Evolutionary conservation across 2,329 filamentous ascomycete species (phyloP).

Genomic region (Colletotrichum sp.): DNA sequence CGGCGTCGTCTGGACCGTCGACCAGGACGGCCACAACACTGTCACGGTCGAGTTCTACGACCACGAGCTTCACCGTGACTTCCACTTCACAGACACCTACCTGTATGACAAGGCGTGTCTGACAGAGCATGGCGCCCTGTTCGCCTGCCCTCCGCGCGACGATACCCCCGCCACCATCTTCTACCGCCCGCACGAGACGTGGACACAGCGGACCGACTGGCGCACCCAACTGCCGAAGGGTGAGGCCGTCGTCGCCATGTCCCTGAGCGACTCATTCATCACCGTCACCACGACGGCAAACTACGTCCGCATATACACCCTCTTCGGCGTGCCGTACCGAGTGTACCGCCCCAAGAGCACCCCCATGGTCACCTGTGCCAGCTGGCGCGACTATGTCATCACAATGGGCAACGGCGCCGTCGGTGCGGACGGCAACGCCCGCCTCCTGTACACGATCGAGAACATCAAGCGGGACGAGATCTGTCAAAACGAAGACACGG

Average conservation of each 20-base stretch:
- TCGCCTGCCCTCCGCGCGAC: constrained; percentile 72
- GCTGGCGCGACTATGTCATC: constrained; percentile 95
- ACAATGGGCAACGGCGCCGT: constrained; percentile 93
- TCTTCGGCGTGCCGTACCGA: constrained; percentile 88
- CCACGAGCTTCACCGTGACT: constrained; percentile 87
- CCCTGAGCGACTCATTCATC: constrained; percentile 88
- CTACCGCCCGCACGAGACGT: constrained; percentile 95
- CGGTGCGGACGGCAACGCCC: constrained; percentile 76
- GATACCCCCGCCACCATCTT: constrained; percentile 80
- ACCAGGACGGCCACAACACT: constrained; percentile 91
- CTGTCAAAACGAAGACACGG: constrained; percentile 92
- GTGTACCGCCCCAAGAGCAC: constrained; percentile 91
- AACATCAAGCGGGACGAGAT: constrained; percentile 93
- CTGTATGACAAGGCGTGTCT: constrained; percentile 96
- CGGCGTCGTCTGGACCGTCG: constrained; percentile 95
- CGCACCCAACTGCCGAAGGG: constrained; percentile 83
- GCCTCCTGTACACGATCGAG: constrained; percentile 88
- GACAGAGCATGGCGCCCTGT: constrained; percentile 82
- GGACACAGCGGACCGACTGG: constrained; percentile 92
- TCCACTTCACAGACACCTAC: constrained; percentile 97
- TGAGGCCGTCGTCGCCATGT: constrained; percentile 88
- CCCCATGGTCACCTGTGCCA: constrained; percentile 90
- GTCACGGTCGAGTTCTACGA: constrained; percentile 98
- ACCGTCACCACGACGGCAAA: constrained; percentile 86
- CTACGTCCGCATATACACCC: constrained; percentile 90